Conservation (phyloP, 495 filamentous ascomycete species). For the Terfezia claveryi region DNA sequence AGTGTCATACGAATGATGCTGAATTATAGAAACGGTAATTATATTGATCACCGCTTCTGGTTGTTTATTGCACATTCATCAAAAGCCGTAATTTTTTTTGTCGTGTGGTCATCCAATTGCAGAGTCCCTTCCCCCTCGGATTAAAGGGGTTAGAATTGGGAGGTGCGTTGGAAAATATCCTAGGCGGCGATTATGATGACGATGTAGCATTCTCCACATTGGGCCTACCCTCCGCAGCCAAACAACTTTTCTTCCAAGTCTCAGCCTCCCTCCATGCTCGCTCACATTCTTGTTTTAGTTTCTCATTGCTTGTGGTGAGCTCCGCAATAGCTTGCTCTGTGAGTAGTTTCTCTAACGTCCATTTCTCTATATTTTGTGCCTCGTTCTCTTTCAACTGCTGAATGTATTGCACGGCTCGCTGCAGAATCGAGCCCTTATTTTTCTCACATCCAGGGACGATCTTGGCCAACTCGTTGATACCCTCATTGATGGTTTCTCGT, state of each 20-base stretch:
- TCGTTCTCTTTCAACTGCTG: slow-evolving; percentile 87
- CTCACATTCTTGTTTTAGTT: slow-evolving; percentile 60
- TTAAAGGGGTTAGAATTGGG: too few species aligned
- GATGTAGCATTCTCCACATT: slow-evolving; percentile 23
- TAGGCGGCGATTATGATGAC: not conserved
- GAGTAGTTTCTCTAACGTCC: slow-evolving; percentile 87
- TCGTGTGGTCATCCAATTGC: too few species aligned
- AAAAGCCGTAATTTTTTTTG: too few species aligned
- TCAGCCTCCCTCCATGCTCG: slow-evolving; percentile 52
- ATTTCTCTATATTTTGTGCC: slow-evolving; percentile 79
- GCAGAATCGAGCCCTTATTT: slow-evolving; percentile 93
- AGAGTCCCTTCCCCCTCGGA: too few species aligned
- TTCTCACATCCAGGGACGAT: slow-evolving; percentile 96
- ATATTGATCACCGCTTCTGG: too few species aligned
- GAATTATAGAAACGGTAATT: too few species aligned
- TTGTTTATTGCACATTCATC: too few species aligned
- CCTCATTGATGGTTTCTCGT: slow-evolving; percentile 96
- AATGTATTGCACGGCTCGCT: slow-evolving; percentile 86
- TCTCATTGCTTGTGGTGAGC: slow-evolving; percentile 68
- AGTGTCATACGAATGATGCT: too few species aligned
- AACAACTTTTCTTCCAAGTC: slow-evolving; percentile 66
- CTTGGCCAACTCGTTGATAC: slow-evolving; percentile 93
- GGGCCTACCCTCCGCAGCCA: slow-evolving; percentile 44
- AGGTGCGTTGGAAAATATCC: too few species aligned
- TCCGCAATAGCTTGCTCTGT: slow-evolving; percentile 87